A percentile compares a stretch with the other conserved stretches of the same genome.
These are phyloP conservation scores for Macadamia tetraphylla DNA, from an alignment of 164 flowering plant genomes.

Conservation along the genomic window DNA sequence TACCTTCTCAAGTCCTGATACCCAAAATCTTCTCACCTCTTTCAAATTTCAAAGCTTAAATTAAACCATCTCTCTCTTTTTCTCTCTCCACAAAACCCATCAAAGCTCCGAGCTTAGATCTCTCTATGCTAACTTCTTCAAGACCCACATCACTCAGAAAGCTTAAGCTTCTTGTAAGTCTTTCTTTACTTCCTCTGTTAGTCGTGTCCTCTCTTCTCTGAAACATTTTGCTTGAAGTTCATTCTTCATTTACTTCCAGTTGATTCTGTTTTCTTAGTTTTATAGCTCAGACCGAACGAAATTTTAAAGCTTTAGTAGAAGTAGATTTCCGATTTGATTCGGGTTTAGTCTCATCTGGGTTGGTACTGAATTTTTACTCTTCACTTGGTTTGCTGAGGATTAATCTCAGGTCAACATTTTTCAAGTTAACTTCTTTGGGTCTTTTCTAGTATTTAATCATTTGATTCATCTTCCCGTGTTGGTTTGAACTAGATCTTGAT, in stretches of 20 bases:
- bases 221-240: not conserved
- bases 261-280: not conserved
- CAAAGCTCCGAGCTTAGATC: not conserved
- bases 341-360: not conserved
- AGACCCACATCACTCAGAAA: not conserved
- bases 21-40: not conserved
- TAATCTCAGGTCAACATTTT: not conserved
- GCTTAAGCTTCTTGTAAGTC: not conserved
- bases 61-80: not conserved
- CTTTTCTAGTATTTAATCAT: no score
- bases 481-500: no score
- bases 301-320: not conserved
- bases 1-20: not conserved
- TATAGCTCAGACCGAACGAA: not conserved
- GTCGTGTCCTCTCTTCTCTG: not conserved
- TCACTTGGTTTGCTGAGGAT: not conserved
- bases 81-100: not conserved
- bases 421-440: no score
- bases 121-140: not conserved
- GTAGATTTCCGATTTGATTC: not conserved
- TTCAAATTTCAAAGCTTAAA: not conserved
- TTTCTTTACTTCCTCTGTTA: not conserved
- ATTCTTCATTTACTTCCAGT: not conserved
- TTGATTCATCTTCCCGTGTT: no score
- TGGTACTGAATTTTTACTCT: not conserved